Evolutionary conservation across 345 rosid species (phyloP), one percentile per base, ranked within the genome.

Genomic region (Citrus inodora): DNA sequence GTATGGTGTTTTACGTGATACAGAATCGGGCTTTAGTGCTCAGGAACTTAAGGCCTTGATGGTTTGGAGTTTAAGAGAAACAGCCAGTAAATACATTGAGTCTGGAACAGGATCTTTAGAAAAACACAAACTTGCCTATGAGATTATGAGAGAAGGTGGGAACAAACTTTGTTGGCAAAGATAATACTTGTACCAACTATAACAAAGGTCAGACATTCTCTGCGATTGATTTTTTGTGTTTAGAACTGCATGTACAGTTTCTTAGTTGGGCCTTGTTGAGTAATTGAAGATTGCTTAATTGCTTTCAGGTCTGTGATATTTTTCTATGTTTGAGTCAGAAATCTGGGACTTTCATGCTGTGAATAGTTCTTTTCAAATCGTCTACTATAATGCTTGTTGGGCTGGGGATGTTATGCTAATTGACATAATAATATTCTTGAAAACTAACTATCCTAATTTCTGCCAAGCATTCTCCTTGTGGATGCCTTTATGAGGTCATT

Each of bases 61-160:
- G 92, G 81, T 77, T 63, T 95, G 98, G 98, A 95, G 98, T 85
- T 85, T 95, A 81, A 90, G 98, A 68, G 98, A 95, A 80, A 84
- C 96, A 79, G 95, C 95, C 32, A 84, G 93, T 75, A 91, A 87
- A 88, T 95, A 88, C 76, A 79, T 92, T 77, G 97, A 93, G 82
- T 87, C 87, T 42, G 97, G 98, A 25, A 74, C 92, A 59, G 70
- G 90, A 60, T 90, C 95, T 37, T 79, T 91, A 64, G 98, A 88
- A 71, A 92, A 89, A 74, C 92, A 90, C 87, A 95, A 90, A 80
- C 87, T 92, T 80, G 97, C 97, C 22, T 85, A 86, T 84, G 95
- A 95, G 85, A 90, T 90, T 48, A 81, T 93, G 90, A 91, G 90
- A 21, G 98, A 93, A 63, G 98, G 97, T 78, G 92, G 91, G 51